A percentile compares a stretch with the other conserved stretches of the same genome.
Evolutionary conservation across 345 rosid genomes (phyloP).

Genomic region (Brassica nigra): DNA sequence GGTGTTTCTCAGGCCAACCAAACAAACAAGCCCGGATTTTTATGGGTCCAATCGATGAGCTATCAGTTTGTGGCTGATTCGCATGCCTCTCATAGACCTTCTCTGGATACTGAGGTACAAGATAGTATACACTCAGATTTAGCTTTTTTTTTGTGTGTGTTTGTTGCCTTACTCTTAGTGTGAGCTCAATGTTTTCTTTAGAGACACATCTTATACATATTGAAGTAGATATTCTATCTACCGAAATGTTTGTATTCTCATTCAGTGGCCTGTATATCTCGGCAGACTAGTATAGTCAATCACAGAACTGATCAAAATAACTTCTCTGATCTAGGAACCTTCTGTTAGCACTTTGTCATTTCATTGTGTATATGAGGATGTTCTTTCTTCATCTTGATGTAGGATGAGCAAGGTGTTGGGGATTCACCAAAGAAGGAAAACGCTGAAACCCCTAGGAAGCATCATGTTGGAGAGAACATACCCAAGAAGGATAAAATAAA

Average conservation of each 20-base stretch:
- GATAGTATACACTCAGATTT: background rate
- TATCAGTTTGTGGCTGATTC: conserved; percentile 37
- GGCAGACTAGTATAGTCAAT: background rate
- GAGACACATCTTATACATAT: background rate
- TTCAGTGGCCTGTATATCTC: background rate
- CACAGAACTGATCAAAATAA: background rate
- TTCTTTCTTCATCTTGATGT: background rate
- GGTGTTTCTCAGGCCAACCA: conserved; percentile 24
- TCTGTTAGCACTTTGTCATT: background rate
- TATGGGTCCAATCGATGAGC: conserved; percentile 31
- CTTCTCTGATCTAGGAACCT: background rate
- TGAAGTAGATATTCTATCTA: background rate
- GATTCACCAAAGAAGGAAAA: conserved; percentile 33
- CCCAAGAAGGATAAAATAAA: conserved; percentile 69
- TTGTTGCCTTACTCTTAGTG: background rate
- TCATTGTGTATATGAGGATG: background rate
- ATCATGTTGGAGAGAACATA: conserved; percentile 62
- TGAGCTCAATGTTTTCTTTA: background rate
- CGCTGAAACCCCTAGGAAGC: conserved; percentile 37
- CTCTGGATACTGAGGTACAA: conserved; percentile 29
- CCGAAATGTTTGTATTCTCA: background rate
- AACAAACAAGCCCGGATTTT: conserved; percentile 19
- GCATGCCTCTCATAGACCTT: conserved; percentile 14
- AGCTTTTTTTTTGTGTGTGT: background rate
- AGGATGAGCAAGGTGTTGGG: conserved; percentile 33